These are phyloP conservation scores for Triticum monococcum DNA, from an alignment of 176 grass and related monocot species.

Conservation along the genomic window DNA sequence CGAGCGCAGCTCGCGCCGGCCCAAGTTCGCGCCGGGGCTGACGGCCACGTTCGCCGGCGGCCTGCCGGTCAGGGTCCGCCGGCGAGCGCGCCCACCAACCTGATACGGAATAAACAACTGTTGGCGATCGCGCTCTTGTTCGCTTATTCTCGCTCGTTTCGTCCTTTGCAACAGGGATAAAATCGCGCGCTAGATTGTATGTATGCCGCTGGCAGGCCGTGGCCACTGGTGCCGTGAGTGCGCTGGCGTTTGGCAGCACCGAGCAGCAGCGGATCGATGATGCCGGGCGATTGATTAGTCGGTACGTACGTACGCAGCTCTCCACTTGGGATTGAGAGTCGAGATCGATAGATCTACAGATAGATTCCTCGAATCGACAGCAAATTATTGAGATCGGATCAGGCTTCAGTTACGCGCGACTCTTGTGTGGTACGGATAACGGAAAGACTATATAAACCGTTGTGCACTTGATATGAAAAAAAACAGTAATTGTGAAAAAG, in stretches of 20 bases:
- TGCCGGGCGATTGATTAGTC: slow-evolving; percentile 6
- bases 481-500: too few species aligned
- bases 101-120: slow-evolving; percentile 10
- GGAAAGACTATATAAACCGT: too few species aligned
- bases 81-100: slow-evolving; percentile 43
- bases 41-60: slow-evolving; percentile 74
- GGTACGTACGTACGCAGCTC: background rate
- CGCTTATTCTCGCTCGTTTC: background rate
- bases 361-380: slow-evolving; percentile 3
- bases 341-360: background rate
- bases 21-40: slow-evolving; percentile 74
- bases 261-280: background rate
- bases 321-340: slow-evolving; percentile 14
- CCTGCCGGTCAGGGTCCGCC: slow-evolving; percentile 55
- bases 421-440: background rate
- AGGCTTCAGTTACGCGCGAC: background rate
- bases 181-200: slow-evolving; percentile 29
- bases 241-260: slow-evolving; percentile 36
- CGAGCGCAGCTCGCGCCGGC: slow-evolving; percentile 20
- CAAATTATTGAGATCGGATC: slow-evolving; percentile 9
- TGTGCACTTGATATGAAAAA: too few species aligned
- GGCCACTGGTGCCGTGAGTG: slow-evolving; percentile 33
- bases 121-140: slow-evolving; percentile 23
- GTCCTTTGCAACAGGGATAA: slow-evolving; percentile 4
- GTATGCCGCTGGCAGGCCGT: slow-evolving; percentile 21